phyloP scores from a whole-genome alignment of 2,329 filamentous ascomycete genomes.

The Nemania sp. region DNA sequence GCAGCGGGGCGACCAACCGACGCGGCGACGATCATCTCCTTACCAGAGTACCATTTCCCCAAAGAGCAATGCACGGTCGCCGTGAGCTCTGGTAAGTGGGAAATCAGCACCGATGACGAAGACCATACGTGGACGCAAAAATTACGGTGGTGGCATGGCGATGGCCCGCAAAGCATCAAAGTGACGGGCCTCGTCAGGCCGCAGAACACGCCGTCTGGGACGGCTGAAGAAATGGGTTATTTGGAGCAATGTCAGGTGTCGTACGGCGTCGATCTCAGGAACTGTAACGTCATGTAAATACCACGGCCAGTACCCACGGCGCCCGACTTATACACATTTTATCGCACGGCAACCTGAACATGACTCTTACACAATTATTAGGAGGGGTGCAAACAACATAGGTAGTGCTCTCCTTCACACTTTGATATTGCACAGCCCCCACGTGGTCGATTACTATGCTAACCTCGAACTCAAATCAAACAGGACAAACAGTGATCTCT shows the following conservation, averaged over 20 bases:
- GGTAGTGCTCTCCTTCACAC: too few relatives aligned
- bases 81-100: conserved; percentile 87
- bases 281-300: conserved; percentile 59
- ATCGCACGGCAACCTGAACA: too few relatives aligned
- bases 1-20: conserved; percentile 62
- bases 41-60: conserved; percentile 93
- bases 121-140: conserved; percentile 73
- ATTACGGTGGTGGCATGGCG: conserved; percentile 90
- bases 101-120: conserved; percentile 74
- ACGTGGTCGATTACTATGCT: too few relatives aligned
- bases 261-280: conserved; percentile 50
- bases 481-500: too few relatives aligned
- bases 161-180: conserved; percentile 79
- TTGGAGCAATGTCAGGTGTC: conserved; percentile 67
- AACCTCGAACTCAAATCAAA: too few relatives aligned
- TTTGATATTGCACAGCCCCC: too few relatives aligned
- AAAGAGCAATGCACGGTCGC: conserved; percentile 71
- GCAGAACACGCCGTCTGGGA: conserved; percentile 59
- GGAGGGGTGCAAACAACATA: too few relatives aligned
- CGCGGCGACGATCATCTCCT: conserved; percentile 77
- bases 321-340: background rate
- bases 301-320: too few relatives aligned
- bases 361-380: too few relatives aligned
- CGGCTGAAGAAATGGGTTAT: conserved; percentile 76
- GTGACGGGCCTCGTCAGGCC: conserved; percentile 74